These are phyloP conservation scores for Symbiodinium pilosum DNA, from an alignment of 73 alveolate species.

Conservation along the genomic window DNA sequence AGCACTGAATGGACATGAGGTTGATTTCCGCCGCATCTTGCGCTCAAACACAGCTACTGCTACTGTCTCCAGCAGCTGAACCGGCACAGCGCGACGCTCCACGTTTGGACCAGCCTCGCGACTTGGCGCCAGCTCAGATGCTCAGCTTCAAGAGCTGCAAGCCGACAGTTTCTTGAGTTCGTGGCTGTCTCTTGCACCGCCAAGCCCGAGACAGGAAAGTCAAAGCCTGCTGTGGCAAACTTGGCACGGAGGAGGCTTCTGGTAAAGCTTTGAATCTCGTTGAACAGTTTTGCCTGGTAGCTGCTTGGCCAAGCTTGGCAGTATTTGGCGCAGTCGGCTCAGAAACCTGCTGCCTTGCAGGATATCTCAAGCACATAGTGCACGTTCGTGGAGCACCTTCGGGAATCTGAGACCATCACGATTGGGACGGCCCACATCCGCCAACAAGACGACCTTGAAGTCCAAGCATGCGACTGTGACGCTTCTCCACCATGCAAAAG, in stretches of 20 bases:
- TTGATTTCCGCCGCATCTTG: too few relatives aligned
- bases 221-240: conserved; percentile 15
- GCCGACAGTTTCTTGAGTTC: too few relatives aligned
- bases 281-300: neutral
- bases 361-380: neutral
- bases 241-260: too few relatives aligned
- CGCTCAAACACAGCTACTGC: too few relatives aligned
- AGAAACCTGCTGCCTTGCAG: conserved; percentile 2
- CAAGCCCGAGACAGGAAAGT: conserved; percentile 50
- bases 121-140: too few relatives aligned
- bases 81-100: conserved; percentile 40
- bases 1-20: too few relatives aligned
- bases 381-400: neutral
- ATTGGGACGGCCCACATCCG: conserved; percentile 82
- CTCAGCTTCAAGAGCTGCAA: too few relatives aligned
- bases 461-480: too few relatives aligned
- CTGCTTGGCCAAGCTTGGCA: conserved; percentile 6
- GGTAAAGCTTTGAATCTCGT: neutral
- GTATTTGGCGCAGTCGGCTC: conserved; percentile 29
- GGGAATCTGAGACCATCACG: neutral
- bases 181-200: conserved; percentile 64
- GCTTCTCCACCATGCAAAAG: too few relatives aligned
- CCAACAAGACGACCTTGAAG: conserved; percentile 30
- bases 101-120: neutral
- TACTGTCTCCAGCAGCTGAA: conserved; percentile 45